Evolutionary conservation across 345 rosid species (phyloP).

Genomic region (Eutrema heterophyllum): DNA sequence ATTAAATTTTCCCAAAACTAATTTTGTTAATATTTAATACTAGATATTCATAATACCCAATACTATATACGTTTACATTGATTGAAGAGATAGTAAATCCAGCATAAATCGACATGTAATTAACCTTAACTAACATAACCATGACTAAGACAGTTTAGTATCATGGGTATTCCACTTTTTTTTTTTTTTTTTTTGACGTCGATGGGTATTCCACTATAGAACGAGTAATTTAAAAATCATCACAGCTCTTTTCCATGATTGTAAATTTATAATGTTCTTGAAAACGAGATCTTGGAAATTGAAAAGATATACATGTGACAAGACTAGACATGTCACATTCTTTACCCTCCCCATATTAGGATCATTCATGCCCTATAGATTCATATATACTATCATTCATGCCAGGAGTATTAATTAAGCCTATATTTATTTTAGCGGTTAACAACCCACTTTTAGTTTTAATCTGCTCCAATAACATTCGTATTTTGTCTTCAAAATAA

Average conservation of each 20-base stretch:
- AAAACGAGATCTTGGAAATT: not conserved
- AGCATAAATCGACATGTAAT: not conserved
- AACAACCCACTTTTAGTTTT: not conserved
- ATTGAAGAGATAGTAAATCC: not conserved
- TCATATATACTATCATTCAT: too few relatives aligned
- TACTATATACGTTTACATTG: not conserved
- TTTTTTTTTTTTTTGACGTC: too few relatives aligned
- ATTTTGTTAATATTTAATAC: too few relatives aligned
- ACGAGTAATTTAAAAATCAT: not conserved
- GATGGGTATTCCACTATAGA: too few relatives aligned
- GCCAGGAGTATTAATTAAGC: not conserved
- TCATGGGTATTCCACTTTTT: conserved; percentile 7
- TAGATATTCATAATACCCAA: too few relatives aligned
- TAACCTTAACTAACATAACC: not conserved
- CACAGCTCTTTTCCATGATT: conserved; percentile 13
- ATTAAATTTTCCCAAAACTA: too few relatives aligned
- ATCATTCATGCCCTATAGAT: not conserved
- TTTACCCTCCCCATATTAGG: not conserved
- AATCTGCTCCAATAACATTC: not conserved
- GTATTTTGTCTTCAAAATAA: too few relatives aligned
- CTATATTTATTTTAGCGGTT: not conserved
- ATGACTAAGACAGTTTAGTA: conserved; percentile 9
- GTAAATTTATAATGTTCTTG: not conserved
- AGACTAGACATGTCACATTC: conserved; percentile 17
- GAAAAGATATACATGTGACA: conserved; percentile 9